phyloP scores from a whole-genome alignment of 495 filamentous ascomycete genomes.

The Penicillium macrosclerotiorum region DNA sequence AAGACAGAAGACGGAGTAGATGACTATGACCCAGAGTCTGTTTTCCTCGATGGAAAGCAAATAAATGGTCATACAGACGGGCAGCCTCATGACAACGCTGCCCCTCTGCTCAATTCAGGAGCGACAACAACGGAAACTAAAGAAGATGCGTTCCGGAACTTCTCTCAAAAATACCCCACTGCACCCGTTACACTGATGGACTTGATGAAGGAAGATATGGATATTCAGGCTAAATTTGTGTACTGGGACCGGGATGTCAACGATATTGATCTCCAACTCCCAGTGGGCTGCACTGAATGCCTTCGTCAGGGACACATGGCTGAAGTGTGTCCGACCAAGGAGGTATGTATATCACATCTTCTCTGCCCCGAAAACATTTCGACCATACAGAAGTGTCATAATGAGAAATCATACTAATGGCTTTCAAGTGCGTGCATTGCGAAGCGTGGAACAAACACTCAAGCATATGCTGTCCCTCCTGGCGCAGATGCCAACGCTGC shows the following conservation, averaged over 20 bases:
- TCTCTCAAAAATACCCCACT: slow-evolving; percentile 36
- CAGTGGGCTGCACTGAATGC: slow-evolving; percentile 53
- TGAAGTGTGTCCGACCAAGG: slow-evolving; percentile 42
- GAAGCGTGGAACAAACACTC: slow-evolving; percentile 39
- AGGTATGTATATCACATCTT: slow-evolving; percentile 31
- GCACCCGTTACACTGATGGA: slow-evolving; percentile 41
- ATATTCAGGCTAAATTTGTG: slow-evolving; percentile 38
- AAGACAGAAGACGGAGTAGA: slow-evolving; percentile 20
- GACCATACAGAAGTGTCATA: too few species aligned
- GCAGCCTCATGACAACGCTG: neutral
- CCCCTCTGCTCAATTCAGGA: neutral
- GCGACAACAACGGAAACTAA: slow-evolving; percentile 23
- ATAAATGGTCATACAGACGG: slow-evolving; percentile 5
- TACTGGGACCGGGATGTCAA: slow-evolving; percentile 60
- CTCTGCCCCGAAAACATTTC: too few species aligned
- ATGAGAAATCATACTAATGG: slow-evolving; percentile 13
- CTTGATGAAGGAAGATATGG: slow-evolving; percentile 40
- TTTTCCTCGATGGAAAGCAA: slow-evolving; percentile 1
- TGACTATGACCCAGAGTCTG: slow-evolving; percentile 26
- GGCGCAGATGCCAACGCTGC: slow-evolving; percentile 45
- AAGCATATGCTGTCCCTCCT: slow-evolving; percentile 38
- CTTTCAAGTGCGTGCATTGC: slow-evolving; percentile 39
- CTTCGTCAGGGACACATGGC: slow-evolving; percentile 44
- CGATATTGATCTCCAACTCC: slow-evolving; percentile 62
- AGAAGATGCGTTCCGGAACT: slow-evolving; percentile 35